A percentile compares a stretch with the other conserved stretches of the same genome.
Evolutionary conservation across 306 rosid genomes (phyloP).

Genomic region (Urtica urens): DNA sequence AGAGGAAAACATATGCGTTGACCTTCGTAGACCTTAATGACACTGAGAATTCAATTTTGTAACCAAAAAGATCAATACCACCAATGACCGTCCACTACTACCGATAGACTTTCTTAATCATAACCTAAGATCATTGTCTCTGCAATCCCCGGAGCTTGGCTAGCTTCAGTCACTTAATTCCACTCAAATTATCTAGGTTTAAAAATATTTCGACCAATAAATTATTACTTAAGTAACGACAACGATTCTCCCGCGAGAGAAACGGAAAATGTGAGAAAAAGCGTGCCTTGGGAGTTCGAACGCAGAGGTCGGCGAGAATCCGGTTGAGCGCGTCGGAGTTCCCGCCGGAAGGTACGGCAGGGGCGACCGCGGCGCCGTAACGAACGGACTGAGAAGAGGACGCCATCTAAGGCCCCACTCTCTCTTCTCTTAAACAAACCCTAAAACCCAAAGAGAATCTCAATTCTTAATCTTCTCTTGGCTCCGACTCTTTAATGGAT

Average conservation of each 20-base stretch:
- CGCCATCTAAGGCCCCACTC: constrained; percentile 32
- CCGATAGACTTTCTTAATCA: no score
- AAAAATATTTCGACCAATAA: no score
- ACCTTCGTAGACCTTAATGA: no score
- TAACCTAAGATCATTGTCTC: no score
- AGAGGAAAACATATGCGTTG: no score
- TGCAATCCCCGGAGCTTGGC: no score
- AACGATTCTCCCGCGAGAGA: background rate
- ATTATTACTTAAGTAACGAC: background rate
- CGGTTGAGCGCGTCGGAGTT: constrained; percentile 75
- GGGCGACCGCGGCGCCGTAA: constrained; percentile 36
- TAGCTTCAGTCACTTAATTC: no score
- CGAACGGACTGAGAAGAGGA: constrained; percentile 51
- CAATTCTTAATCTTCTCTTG: background rate
- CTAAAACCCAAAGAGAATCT: constrained; percentile 17
- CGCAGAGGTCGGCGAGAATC: constrained; percentile 75
- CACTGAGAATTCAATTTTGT: no score
- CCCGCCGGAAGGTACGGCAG: constrained; percentile 30
- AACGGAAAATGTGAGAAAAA: background rate
- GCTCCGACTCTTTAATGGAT: no score
- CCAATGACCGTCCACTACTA: no score
- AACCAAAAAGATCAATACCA: no score
- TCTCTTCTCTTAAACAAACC: constrained; percentile 17
- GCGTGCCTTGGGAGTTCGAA: constrained; percentile 73
- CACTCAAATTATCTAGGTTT: no score